Evolutionary conservation across 2,329 filamentous ascomycete species (phyloP).

Genomic region (Epichloe gansuensis): DNA sequence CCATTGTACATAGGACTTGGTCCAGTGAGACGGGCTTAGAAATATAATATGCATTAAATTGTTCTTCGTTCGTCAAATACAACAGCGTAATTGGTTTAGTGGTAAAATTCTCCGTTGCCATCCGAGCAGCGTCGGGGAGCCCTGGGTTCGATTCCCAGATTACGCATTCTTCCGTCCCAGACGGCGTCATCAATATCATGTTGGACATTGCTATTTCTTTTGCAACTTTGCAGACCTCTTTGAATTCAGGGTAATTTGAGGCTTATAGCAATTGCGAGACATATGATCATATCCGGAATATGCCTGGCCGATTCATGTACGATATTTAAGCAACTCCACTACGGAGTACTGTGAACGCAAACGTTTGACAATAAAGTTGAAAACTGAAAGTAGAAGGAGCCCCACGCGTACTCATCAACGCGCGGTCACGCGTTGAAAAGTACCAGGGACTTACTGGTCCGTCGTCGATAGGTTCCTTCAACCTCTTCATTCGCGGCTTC

Average conservation of each 20-base stretch:
- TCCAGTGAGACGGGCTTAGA: too few species aligned
- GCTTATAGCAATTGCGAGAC: too few species aligned
- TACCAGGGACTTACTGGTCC: background rate
- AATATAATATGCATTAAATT: too few species aligned
- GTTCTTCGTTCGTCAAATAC: fast-evolving
- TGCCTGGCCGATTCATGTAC: fast-evolving
- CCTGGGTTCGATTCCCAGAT: conserved; percentile 24
- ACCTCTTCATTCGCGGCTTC: background rate
- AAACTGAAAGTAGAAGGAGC: background rate
- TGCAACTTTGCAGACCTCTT: too few species aligned
- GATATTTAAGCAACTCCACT: too few species aligned
- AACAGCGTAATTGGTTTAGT: conserved; percentile 22
- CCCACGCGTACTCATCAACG: background rate
- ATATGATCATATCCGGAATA: too few species aligned
- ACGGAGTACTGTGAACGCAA: background rate
- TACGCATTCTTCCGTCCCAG: conserved; percentile 13
- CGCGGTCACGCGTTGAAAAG: background rate
- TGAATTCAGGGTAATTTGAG: too few species aligned
- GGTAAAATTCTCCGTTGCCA: conserved; percentile 26
- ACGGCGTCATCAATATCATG: fast-evolving
- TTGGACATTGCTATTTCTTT: fast-evolving
- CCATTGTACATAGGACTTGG: too few species aligned
- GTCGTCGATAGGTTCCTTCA: background rate
- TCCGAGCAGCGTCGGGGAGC: conserved; percentile 19
- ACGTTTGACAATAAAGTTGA: background rate